These are phyloP conservation scores for Fusarium redolens DNA, from an alignment of 2,329 filamentous ascomycete genomes.

Conservation along the genomic window DNA sequence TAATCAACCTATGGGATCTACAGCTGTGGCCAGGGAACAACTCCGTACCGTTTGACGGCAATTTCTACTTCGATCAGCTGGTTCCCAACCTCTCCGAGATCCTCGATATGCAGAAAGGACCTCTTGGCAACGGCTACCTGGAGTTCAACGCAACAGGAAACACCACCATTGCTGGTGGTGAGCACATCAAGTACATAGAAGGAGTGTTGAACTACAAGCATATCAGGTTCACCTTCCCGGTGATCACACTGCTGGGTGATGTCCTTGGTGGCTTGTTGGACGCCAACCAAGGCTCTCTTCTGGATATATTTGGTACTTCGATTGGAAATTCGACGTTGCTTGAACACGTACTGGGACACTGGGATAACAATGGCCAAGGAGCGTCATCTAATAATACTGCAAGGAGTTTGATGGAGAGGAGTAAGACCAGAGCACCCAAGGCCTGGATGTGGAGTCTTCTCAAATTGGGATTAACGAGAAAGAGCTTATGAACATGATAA, in stretches of 20 bases:
- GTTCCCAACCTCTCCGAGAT: conserved; percentile 56
- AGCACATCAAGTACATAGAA: conserved; percentile 59
- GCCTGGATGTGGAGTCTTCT: conserved; percentile 27
- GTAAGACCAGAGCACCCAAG: not conserved
- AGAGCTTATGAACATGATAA: not conserved
- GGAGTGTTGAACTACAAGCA: conserved; percentile 54
- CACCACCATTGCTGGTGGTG: conserved; percentile 54
- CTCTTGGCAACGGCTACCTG: conserved; percentile 55
- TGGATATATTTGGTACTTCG: conserved; percentile 51
- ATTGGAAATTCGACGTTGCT: conserved; percentile 56
- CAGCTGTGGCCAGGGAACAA: conserved; percentile 58
- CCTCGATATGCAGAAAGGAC: conserved; percentile 50
- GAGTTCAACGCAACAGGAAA: conserved; percentile 57
- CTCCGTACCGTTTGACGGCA: conserved; percentile 53
- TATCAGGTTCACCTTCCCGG: conserved; percentile 51
- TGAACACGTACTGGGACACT: conserved; percentile 51
- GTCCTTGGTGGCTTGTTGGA: conserved; percentile 52
- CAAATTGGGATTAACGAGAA: conserved; percentile 21
- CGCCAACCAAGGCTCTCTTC: conserved; percentile 44
- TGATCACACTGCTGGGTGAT: conserved; percentile 54
- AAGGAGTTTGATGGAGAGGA: not conserved
- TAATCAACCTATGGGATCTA: conserved; percentile 53
- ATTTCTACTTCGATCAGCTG: conserved; percentile 55
- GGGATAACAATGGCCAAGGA: conserved; percentile 36
- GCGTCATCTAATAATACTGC: not conserved